Evolutionary conservation across 2,329 filamentous ascomycete genomes (phyloP).

Genomic region (Metarhizium guizhouense): DNA sequence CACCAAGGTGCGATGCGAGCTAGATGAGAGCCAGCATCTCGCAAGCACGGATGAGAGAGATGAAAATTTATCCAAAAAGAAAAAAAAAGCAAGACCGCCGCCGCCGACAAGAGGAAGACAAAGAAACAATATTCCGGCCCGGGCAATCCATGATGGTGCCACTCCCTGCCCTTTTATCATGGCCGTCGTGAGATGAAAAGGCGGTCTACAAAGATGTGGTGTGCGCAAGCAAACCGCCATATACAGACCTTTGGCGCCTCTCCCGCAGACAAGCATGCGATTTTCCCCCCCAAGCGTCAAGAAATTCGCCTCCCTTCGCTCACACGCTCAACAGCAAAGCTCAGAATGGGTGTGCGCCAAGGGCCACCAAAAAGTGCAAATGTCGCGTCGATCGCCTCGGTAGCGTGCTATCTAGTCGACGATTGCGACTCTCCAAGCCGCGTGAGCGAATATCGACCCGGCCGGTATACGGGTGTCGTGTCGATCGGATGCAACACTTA

Average conservation of each 20-base stretch:
- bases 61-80: neutral
- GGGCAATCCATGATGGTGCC: neutral
- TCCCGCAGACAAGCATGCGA: too few relatives aligned
- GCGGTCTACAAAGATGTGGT: neutral
- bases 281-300: neutral
- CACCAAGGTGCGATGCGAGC: neutral
- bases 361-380: too few relatives aligned
- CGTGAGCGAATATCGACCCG: neutral
- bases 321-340: too few relatives aligned
- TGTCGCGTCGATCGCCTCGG: too few relatives aligned
- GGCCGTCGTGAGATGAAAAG: neutral
- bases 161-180: neutral
- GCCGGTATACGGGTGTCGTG: conserved; percentile 3
- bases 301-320: too few relatives aligned
- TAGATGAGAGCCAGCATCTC: neutral
- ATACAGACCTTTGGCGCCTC: too few relatives aligned
- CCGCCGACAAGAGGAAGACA: neutral
- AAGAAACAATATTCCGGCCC: neutral
- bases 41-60: neutral
- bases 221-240: neutral
- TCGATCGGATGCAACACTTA: neutral
- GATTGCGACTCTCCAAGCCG: too few relatives aligned
- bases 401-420: too few relatives aligned
- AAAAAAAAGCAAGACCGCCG: neutral
- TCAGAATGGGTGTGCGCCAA: too few relatives aligned